phyloP scores from a whole-genome alignment of 495 filamentous ascomycete species.

The Podospora tetraspora region DNA sequence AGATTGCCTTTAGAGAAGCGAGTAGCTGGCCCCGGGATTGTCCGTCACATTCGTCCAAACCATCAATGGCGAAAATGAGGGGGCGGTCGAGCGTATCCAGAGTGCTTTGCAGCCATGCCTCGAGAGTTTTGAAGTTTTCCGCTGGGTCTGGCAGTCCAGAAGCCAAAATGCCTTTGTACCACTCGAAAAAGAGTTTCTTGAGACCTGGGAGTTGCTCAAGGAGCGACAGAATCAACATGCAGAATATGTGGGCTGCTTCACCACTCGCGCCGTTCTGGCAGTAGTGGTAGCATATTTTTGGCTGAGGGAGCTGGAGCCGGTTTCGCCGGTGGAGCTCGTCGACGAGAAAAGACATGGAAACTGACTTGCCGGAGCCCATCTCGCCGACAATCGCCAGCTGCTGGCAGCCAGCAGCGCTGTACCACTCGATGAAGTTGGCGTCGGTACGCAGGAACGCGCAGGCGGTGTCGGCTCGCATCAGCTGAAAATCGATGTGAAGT shows the following conservation, averaged over 20 bases:
- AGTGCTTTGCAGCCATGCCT: background rate
- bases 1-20: background rate
- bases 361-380: constrained; percentile 27
- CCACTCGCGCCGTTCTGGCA: constrained; percentile 24
- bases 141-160: background rate
- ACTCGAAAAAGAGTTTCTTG: background rate
- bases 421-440: background rate
- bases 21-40: constrained; percentile 22
- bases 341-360: constrained; percentile 24
- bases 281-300: constrained; percentile 28
- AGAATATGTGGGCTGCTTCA: constrained; percentile 14
- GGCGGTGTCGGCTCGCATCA: background rate
- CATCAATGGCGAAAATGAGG: constrained; percentile 27
- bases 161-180: background rate
- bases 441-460: background rate
- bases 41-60: constrained; percentile 31
- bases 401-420: constrained; percentile 7
- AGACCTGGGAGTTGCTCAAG: background rate
- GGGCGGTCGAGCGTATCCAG: background rate
- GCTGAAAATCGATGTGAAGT: background rate
- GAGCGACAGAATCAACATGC: background rate
- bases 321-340: constrained; percentile 20
- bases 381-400: constrained; percentile 24
- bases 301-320: constrained; percentile 18
- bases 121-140: background rate